Percentiles rank a stretch among this genome's conserved stretches.
phyloP scores from a whole-genome alignment of 164 flowering plant species.

The Aristolochia californica region DNA sequence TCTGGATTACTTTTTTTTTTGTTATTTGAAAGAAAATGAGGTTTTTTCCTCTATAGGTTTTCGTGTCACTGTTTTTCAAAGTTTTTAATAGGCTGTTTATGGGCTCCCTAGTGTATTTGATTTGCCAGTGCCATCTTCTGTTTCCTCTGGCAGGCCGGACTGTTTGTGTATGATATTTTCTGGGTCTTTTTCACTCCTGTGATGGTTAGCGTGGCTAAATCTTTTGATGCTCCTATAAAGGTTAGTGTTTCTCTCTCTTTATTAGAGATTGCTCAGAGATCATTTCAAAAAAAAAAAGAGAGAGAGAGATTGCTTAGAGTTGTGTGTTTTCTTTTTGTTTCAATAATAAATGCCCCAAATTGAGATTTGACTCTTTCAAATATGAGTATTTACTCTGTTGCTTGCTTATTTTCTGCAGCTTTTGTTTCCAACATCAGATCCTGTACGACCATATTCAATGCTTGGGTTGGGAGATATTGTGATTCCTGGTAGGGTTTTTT shows the following conservation, averaged over 20 bases:
- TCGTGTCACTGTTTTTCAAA: too few relatives aligned
- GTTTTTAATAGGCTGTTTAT: too few relatives aligned
- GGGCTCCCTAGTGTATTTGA: background rate
- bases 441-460: constrained; percentile 87
- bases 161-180: constrained; percentile 93
- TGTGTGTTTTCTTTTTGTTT: background rate
- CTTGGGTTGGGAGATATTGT: constrained; percentile 99
- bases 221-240: constrained; percentile 99
- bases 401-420: constrained; percentile 39
- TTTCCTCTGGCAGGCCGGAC: constrained; percentile 64
- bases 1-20: too few relatives aligned
- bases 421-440: constrained; percentile 81
- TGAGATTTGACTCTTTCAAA: background rate
- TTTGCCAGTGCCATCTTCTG: background rate
- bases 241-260: constrained; percentile 20
- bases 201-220: constrained; percentile 99
- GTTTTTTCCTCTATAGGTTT: too few relatives aligned
- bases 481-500: constrained; percentile 57
- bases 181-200: constrained; percentile 99
- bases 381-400: background rate
- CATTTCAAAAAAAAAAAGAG: too few relatives aligned
- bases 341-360: background rate
- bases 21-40: too few relatives aligned
- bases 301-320: too few relatives aligned
- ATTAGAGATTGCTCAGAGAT: background rate